These are phyloP conservation scores for Yarrowia galli DNA, from an alignment of 1,139 yeast genomes.

Conservation along the genomic window DNA sequence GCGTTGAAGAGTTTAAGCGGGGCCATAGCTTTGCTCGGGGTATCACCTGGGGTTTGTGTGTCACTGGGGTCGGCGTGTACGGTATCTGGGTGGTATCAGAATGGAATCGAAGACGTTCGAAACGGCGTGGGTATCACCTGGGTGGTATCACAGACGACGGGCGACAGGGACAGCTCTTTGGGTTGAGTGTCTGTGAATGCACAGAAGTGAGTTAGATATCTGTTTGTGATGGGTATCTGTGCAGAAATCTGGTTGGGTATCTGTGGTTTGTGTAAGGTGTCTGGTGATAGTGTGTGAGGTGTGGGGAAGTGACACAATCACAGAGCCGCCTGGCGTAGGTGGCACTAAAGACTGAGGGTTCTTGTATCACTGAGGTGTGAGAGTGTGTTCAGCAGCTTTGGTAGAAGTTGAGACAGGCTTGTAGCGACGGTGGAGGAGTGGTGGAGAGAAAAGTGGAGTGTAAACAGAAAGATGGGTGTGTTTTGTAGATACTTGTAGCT, in stretches of 20 bases:
- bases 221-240: too few species aligned
- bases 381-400: too few species aligned
- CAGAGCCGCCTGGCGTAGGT: neutral
- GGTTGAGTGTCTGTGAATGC: too few species aligned
- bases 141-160: neutral
- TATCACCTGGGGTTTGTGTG: neutral
- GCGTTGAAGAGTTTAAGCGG: neutral
- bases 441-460: neutral
- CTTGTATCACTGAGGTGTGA: too few species aligned
- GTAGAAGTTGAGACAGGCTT: neutral
- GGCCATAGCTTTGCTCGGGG: neutral
- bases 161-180: too few species aligned
- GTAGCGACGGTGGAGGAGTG: neutral
- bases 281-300: neutral
- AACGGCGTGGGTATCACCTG: neutral
- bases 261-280: neutral
- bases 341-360: too few species aligned
- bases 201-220: too few species aligned
- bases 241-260: too few species aligned
- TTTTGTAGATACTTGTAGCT: neutral
- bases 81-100: neutral
- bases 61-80: too few species aligned
- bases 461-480: neutral
- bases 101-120: too few species aligned
- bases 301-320: neutral